These are phyloP conservation scores for Vigna unguiculata DNA, from an alignment of 306 rosid genomes.

Conservation along the genomic window DNA sequence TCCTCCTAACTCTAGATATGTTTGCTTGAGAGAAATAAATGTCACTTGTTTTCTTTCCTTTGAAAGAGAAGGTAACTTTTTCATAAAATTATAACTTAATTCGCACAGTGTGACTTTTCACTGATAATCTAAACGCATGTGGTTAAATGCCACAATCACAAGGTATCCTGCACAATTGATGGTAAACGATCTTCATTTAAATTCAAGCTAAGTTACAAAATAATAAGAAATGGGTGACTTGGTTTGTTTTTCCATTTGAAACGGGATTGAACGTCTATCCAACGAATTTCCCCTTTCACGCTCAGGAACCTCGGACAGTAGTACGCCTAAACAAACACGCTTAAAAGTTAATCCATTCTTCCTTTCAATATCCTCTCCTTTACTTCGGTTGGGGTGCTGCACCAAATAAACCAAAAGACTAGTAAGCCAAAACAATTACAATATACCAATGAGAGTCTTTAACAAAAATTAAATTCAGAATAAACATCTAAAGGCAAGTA, in stretches of 20 bases:
- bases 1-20: not conserved
- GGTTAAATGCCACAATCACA: not conserved
- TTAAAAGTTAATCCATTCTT: conserved; percentile 18
- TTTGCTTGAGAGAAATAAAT: not conserved
- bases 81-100: not conserved
- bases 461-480: not conserved
- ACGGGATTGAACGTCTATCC: not conserved
- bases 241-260: not conserved
- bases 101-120: conserved; percentile 1
- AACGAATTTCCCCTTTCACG: not conserved
- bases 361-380: conserved; percentile 29
- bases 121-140: not conserved
- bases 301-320: not conserved
- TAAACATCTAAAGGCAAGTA: not conserved
- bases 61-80: not conserved
- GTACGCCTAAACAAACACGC: not conserved
- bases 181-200: not conserved
- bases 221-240: not conserved
- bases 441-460: not conserved
- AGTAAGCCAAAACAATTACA: not conserved
- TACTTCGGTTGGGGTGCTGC: conserved; percentile 32
- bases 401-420: conserved; percentile 2
- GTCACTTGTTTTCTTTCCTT: not conserved
- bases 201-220: conserved; percentile 1
- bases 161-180: conserved; percentile 12